Percentiles rank a stretch among this genome's conserved stretches.
Conservation (phyloP, 2,329 filamentous ascomycete genomes). For the Metarhizium robertsii region DNA sequence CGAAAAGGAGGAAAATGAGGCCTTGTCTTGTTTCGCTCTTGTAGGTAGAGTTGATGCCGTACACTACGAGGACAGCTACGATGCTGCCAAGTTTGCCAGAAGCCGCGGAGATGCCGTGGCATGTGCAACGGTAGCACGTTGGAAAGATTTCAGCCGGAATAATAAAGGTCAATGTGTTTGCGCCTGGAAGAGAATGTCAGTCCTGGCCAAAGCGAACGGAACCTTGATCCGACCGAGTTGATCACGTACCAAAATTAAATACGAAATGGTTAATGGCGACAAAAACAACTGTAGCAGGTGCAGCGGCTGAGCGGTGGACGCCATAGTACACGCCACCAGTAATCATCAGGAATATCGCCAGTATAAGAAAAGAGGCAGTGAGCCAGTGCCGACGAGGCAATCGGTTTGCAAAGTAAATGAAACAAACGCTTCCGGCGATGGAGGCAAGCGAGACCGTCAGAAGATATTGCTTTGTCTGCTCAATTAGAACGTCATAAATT, state of each 20-base stretch:
- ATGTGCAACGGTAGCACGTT: slow-evolving; percentile 52
- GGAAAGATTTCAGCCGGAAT: slow-evolving; percentile 57
- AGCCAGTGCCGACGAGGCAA: slow-evolving; percentile 40
- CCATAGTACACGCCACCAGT: slow-evolving; percentile 42
- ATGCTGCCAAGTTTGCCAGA: slow-evolving; percentile 50
- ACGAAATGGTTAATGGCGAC: slow-evolving; percentile 45
- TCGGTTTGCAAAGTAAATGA: slow-evolving; percentile 37
- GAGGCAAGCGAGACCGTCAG: slow-evolving; percentile 42
- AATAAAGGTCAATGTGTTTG: slow-evolving; percentile 54
- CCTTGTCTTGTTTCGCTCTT: slow-evolving; percentile 32
- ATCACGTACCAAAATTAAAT: slow-evolving; percentile 41
- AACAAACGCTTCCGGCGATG: slow-evolving; percentile 39
- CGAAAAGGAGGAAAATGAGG: slow-evolving; percentile 41
- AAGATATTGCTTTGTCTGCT: slow-evolving; percentile 43
- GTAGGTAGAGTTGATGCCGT: slow-evolving; percentile 38
- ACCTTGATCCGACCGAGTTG: not conserved
- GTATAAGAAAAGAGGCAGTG: slow-evolving; percentile 37
- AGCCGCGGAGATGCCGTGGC: slow-evolving; percentile 52
- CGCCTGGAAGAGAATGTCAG: slow-evolving; percentile 25
- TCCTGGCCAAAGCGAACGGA: not conserved
- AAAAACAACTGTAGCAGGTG: slow-evolving; percentile 37
- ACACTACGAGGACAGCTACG: slow-evolving; percentile 39
- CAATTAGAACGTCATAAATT: slow-evolving; percentile 40
- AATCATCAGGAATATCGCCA: slow-evolving; percentile 36
- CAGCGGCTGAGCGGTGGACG: slow-evolving; percentile 30